phyloP scores from a whole-genome alignment of 495 filamentous ascomycete genomes.

The Tuber magnatum region DNA sequence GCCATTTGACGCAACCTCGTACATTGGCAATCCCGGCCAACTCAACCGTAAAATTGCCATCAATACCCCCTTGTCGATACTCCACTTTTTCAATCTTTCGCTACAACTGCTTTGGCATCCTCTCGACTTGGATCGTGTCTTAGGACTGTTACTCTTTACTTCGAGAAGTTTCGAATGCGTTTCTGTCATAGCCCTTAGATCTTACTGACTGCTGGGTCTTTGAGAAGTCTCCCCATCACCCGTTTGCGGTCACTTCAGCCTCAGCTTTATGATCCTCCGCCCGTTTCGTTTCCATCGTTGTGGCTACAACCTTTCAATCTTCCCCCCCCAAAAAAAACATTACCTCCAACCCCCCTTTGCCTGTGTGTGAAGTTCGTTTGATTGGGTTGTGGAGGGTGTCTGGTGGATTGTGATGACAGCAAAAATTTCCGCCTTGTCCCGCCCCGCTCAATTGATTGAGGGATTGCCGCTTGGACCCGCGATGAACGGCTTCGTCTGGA shows the following conservation, averaged over 20 bases:
- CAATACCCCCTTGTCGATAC: background rate
- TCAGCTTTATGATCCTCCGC: background rate
- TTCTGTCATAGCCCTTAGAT: background rate
- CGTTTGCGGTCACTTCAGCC: background rate
- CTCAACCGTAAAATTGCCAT: constrained; percentile 8
- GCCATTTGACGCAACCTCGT: constrained; percentile 30
- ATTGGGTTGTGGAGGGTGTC: background rate
- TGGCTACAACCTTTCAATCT: background rate
- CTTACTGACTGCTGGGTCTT: background rate
- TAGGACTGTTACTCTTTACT: background rate
- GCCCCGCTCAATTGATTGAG: background rate
- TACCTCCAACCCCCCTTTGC: background rate
- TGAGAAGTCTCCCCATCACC: background rate
- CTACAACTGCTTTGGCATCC: background rate
- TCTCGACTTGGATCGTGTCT: background rate
- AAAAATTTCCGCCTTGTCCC: background rate
- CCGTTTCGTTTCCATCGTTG: background rate
- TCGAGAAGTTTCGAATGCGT: background rate
- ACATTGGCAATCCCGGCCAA: constrained; percentile 24
- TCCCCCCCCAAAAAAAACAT: background rate
- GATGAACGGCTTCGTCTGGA: background rate
- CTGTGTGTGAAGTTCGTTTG: background rate
- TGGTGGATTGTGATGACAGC: background rate
- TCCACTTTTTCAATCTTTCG: background rate
- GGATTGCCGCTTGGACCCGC: background rate